phyloP scores from a whole-genome alignment of 306 rosid species.

The Echinosophora koreensis region DNA sequence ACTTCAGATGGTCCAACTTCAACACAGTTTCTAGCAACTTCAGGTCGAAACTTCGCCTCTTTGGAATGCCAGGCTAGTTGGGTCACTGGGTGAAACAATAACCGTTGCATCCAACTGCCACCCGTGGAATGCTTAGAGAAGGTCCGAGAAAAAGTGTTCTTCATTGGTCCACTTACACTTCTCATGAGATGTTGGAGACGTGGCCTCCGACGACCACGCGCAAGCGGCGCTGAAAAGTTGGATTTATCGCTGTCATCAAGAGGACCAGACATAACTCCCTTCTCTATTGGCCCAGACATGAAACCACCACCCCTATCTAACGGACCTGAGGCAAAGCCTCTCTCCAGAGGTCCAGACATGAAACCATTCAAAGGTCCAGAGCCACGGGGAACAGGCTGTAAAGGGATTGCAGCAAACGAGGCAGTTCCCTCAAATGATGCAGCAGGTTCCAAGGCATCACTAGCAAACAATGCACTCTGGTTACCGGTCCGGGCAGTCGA shows the following conservation, averaged over 20 bases:
- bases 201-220: slow-evolving; percentile 58
- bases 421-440: slow-evolving; percentile 76
- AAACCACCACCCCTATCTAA: slow-evolving; percentile 67
- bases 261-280: slow-evolving; percentile 79
- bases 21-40: slow-evolving; percentile 51
- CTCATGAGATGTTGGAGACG: slow-evolving; percentile 69
- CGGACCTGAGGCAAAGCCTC: slow-evolving; percentile 67
- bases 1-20: slow-evolving; percentile 56
- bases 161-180: slow-evolving; percentile 78
- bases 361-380: slow-evolving; percentile 69
- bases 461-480: slow-evolving; percentile 61
- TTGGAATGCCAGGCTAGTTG: slow-evolving; percentile 67
- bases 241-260: slow-evolving; percentile 67
- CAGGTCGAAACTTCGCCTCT: slow-evolving; percentile 61
- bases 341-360: slow-evolving; percentile 79
- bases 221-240: slow-evolving; percentile 73
- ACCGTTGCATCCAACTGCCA: slow-evolving; percentile 67
- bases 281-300: slow-evolving; percentile 78
- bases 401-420: slow-evolving; percentile 71
- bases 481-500: slow-evolving; percentile 70
- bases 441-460: slow-evolving; percentile 66
- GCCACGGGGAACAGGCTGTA: slow-evolving; percentile 79
- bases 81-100: slow-evolving; percentile 65
- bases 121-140: slow-evolving; percentile 63
- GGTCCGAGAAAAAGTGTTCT: slow-evolving; percentile 65